Evolutionary conservation across 2,329 filamentous ascomycete species (phyloP).

Genomic region (Colletotrichum sp.): DNA sequence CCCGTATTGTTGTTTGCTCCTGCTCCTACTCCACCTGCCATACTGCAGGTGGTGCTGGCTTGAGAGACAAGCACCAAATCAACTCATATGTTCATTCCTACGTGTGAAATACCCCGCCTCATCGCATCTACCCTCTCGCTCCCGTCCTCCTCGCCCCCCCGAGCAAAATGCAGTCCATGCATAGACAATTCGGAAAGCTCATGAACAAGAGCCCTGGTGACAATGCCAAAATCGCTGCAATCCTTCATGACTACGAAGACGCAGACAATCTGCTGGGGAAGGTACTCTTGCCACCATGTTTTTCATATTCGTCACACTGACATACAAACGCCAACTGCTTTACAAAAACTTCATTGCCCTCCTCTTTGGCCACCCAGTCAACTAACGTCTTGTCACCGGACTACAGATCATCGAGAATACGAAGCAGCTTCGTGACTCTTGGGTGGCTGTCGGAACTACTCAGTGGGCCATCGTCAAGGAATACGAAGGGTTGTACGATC

Average conservation of each 20-base stretch:
- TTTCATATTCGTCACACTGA: not conserved
- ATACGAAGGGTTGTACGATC: slow-evolving; percentile 77
- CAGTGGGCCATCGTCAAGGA: slow-evolving; percentile 71
- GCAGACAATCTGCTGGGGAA: slow-evolving; percentile 76
- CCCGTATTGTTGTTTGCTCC: not conserved
- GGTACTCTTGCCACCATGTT: slow-evolving; percentile 45
- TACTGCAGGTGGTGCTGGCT: not conserved
- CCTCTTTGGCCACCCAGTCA: not conserved
- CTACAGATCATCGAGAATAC: slow-evolving; percentile 76
- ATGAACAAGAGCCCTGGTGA: slow-evolving; percentile 72
- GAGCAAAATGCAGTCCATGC: slow-evolving; percentile 70
- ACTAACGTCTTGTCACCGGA: not conserved
- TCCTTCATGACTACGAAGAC: slow-evolving; percentile 82
- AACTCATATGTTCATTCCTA: not conserved
- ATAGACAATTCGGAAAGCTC: slow-evolving; percentile 76
- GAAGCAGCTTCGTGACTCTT: slow-evolving; percentile 79
- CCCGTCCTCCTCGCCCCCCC: not conserved
- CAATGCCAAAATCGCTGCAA: slow-evolving; percentile 75
- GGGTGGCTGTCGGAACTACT: slow-evolving; percentile 72
- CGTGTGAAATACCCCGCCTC: not conserved
- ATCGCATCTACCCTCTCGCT: not conserved
- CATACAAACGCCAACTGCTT: not conserved
- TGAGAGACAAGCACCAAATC: not conserved
- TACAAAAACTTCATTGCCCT: not conserved
- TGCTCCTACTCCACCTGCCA: not conserved